These are phyloP conservation scores for Endocladia muricata DNA, from an alignment of 31 red algal species.

Conservation along the genomic window DNA sequence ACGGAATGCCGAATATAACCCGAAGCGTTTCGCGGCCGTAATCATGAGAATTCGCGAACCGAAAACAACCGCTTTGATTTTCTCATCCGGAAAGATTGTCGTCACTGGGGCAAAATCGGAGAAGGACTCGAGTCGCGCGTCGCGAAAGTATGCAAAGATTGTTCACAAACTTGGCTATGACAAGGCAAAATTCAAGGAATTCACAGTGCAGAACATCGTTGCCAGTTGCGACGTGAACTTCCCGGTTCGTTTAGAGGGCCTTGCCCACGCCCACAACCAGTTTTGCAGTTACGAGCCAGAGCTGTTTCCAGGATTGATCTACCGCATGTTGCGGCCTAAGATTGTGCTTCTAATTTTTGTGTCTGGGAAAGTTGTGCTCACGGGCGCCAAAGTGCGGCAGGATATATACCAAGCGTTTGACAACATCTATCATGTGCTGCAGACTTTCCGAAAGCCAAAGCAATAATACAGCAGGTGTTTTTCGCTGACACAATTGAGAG, in stretches of 20 bases:
- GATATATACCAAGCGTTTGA: slow-evolving; percentile 94
- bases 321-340: slow-evolving; percentile 93
- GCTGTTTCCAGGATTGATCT: slow-evolving; percentile 97
- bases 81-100: slow-evolving; percentile 96
- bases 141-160: slow-evolving; percentile 94
- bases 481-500: too few species aligned
- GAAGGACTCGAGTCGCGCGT: slow-evolving; percentile 79
- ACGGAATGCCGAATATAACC: slow-evolving; percentile 98
- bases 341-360: slow-evolving; percentile 99
- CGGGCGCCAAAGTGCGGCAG: slow-evolving; percentile 87
- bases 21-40: slow-evolving; percentile 97
- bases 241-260: slow-evolving; percentile 92
- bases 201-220: slow-evolving; percentile 98
- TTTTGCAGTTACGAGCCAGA: slow-evolving; percentile 98
- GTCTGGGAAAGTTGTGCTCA: slow-evolving; percentile 97
- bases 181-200: slow-evolving; percentile 90
- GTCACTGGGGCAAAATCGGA: slow-evolving; percentile 94
- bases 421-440: slow-evolving; percentile 92
- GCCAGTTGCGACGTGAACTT: slow-evolving; percentile 93
- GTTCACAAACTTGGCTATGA: slow-evolving; percentile 93
- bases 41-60: slow-evolving; percentile 99
- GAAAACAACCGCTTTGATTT: slow-evolving; percentile 97
- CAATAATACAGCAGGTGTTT: too few species aligned
- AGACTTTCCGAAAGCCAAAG: slow-evolving; percentile 77
- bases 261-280: slow-evolving; percentile 86